Base-by-base conservation (phyloP, 352 stramenopile species). In the Phytophthora vignae region DNA sequence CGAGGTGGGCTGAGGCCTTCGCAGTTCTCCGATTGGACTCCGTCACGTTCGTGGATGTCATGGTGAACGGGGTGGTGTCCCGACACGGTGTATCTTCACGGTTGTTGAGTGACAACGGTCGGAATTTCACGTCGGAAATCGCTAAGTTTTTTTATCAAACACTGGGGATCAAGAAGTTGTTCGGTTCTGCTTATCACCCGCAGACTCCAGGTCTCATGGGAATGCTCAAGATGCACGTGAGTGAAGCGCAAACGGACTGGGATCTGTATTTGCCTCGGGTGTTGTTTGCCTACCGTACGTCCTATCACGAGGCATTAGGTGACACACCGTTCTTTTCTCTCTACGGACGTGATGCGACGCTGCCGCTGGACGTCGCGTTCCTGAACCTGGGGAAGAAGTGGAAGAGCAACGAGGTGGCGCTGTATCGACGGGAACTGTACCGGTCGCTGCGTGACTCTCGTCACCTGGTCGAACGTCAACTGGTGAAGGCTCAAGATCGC, bases 301-400 rank as follows among this genome's bases (percentile, higher is more conserved):
- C 64, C 0, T 64, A 59, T 7, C 46, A 71, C 4, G 64, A 71
- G 9, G 29, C 46, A 0, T 14, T 71, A 0, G 64, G 64, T 4
- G 64, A 71, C 17, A 48, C 55, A 0, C 55, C 64, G 4, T 60
- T 71, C 5, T 71, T 69, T 29, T 56, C 38, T 9, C 11, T 65
- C 4, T 65, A 57, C 31, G 58, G 58, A 15, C 42, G 58, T 25
- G 54, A 63, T 10, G 29, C 48, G 3, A 33, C 55, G 3, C 12
- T 64, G 0, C 64, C 64, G 2, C 31, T 69, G 19, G 62, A 63
- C 21, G n/a, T 64, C 0, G 62, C 62, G 11, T 69, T 69, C 11
- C 31, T 69, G 17, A 69, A 63, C 36, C 3, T 57, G 11, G 17
- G 65, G 1, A 46, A 49, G n/a, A 57, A 63, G 1, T 69, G 29